Base-by-base conservation (phyloP, 371 early-diverging fungal genomes). In the Lichtheimia ramosa region DNA sequence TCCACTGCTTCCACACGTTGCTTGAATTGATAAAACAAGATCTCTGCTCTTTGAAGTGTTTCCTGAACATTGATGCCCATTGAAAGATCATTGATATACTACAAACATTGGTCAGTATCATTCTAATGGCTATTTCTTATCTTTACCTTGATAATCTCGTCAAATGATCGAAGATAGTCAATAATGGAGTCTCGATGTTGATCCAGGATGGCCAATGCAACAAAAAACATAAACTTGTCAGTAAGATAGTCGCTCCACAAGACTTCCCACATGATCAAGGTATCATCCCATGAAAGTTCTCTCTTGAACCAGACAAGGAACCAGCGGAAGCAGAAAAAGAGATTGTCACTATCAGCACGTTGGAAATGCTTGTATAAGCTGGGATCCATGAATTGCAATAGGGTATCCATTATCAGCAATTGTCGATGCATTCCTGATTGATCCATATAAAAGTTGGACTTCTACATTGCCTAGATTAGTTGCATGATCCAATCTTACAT, bases 291-390 rank as follows among this genome's bases (percentile, higher is more conserved):
- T 50, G 82, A 73, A 58, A 96, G 94, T 71, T 97, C 98, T 40
- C 98, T 87, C 69, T 97, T 97, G 72, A 92, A 97, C 85, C 92
- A 89, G 23, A 97, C 89, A 42, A 97, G 66, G 21, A 97, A 73
- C 96, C 96, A 97, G 40, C 98, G 88, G 77, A 94, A 97, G 68
- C 96, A 94, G 66, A 89, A 92, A 64, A 96, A 97, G 62, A 96
- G 78, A 70, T 96, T 95, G 57, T 81, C 69, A 2, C 92, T 89
- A 39, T 95, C 94, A 53, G 89, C 89, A 46, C 76, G 74, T 48
- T 90, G 68, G 40, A 97, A 70, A 54, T 94, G 95, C 55, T 78
- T 76, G 75, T 89, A 90, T 12, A 96, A 73, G 15, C 69, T 80
- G 0, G 94, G 93, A 62, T 94, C 92, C 69, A 95, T 81, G 24